Base-by-base conservation (phyloP, 768 basidiomycete genomes). In the Panus rudis region DNA sequence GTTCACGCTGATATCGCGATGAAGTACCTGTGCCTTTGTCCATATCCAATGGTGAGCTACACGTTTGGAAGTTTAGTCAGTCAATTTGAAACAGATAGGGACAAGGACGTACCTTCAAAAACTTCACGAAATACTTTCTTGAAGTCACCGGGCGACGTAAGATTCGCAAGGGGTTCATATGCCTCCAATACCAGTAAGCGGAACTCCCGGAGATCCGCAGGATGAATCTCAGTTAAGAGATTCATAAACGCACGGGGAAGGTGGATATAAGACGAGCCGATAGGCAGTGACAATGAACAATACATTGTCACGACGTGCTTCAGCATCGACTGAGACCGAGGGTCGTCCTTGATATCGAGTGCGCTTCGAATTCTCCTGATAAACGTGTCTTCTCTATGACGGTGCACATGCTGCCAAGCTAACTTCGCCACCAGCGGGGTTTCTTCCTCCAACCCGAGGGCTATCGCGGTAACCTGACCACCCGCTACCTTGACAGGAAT, bases 1-100 rank as follows among this genome's bases (percentile, higher is more conserved):
- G 4, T 44, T n/a, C 22, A 26, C 16, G 22, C 30, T 26, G 7
- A n/a, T 8, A n/a, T 39, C 27, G 14, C 28, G n/a, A 20, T 39
- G 16, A 21, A 22, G n/a, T 30, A 45, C 39, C 5, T 39, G 6
- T n/a, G 35, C 39, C 14, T 31, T 43, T 12, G 22, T 31, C 28
- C 41, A 32, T n/a, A 33, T 14, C 19, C 31, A 22, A 31, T 45
- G 14, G 7, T 39, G 26, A 39, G 25, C 34, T 37, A 17, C 34
- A 27, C 4, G n/a, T n/a, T 30, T 30, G 28, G 10, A 10, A 30
- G 21, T 11, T 17, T 30, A 21, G 13, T 6, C 14, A 30, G 10
- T 30, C n/a, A 30, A n/a, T n/a, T n/a, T n/a, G 28, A 30, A n/a
- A 30, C n/a, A 10, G 10, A 30, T 10, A 10, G 28, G 10, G 28